Evolutionary conservation across 805 yeast species (phyloP).

Genomic region (Hanseniaspora occidentalis): DNA sequence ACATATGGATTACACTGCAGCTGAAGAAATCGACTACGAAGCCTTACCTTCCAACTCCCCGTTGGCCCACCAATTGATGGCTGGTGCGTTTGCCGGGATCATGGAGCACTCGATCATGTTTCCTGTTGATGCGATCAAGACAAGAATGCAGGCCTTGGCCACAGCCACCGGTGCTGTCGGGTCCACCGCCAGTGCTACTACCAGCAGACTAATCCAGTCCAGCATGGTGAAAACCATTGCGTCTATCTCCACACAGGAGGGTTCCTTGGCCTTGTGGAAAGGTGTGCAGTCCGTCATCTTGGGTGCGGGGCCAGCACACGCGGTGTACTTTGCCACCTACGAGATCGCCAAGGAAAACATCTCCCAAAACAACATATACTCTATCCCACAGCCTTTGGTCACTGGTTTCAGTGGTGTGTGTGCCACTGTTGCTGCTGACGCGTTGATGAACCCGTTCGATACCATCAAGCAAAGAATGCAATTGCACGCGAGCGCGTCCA

Average conservation of each 20-base stretch:
- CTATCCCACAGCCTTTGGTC: slow-evolving; percentile 45
- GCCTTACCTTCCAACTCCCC: slow-evolving; percentile 83
- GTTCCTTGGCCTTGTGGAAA: slow-evolving; percentile 80
- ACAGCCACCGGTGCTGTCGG: slow-evolving; percentile 8
- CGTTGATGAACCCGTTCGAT: slow-evolving; percentile 95
- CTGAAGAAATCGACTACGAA: slow-evolving; percentile 70
- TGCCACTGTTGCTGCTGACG: slow-evolving; percentile 89
- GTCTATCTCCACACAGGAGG: slow-evolving; percentile 69
- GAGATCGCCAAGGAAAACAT: slow-evolving; percentile 46
- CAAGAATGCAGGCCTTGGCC: slow-evolving; percentile 61
- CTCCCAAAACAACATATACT: slow-evolving; percentile 20
- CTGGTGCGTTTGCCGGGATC: slow-evolving; percentile 98
- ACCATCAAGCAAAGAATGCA: slow-evolving; percentile 95
- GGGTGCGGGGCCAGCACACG: slow-evolving; percentile 99
- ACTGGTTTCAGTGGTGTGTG: slow-evolving; percentile 83
- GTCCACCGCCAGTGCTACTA: slow-evolving; percentile 39
- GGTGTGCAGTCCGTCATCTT: slow-evolving; percentile 84
- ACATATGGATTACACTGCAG: slow-evolving; percentile 4
- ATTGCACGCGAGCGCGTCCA: slow-evolving; percentile 18
- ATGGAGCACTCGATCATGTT: slow-evolving; percentile 97
- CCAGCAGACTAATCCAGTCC: slow-evolving; percentile 29
- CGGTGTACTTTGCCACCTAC: slow-evolving; percentile 89
- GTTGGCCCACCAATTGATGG: slow-evolving; percentile 64
- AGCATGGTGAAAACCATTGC: slow-evolving; percentile 6
- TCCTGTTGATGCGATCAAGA: slow-evolving; percentile 92